phyloP scores from a whole-genome alignment of 148 eudicot species.

The Silene uniflora region DNA sequence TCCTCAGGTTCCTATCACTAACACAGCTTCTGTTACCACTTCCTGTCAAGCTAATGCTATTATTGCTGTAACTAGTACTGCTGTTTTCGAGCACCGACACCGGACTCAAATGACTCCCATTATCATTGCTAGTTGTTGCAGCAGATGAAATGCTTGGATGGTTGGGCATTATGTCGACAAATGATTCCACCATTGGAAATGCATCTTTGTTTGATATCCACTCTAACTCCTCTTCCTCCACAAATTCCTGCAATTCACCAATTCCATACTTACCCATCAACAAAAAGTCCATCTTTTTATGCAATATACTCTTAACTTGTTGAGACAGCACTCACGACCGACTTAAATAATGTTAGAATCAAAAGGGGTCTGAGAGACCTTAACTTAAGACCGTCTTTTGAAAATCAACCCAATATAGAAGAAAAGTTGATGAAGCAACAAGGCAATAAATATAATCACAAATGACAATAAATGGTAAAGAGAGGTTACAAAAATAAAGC shows the following conservation, averaged over 20 bases:
- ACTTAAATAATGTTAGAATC: too few species aligned
- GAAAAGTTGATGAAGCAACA: constrained; percentile 13
- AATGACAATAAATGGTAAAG: not conserved
- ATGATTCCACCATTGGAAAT: constrained; percentile 69
- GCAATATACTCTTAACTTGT: too few species aligned
- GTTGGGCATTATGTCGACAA: constrained; percentile 47
- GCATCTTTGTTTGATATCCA: constrained; percentile 90
- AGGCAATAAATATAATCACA: constrained; percentile 2
- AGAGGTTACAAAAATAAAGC: constrained; percentile 3
- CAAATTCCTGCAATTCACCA: constrained; percentile 42
- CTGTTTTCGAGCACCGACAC: constrained; percentile 65
- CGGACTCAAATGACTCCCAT: constrained; percentile 44
- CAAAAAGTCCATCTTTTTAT: constrained; percentile 17
- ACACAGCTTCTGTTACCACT: constrained; percentile 10
- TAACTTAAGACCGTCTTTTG: too few species aligned
- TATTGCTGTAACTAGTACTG: constrained; percentile 32
- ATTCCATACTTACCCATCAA: constrained; percentile 13
- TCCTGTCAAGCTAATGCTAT: constrained; percentile 20
- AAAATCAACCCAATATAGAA: not conserved
- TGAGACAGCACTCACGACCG: too few species aligned
- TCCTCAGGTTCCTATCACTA: constrained; percentile 20
- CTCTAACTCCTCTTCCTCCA: constrained; percentile 73
- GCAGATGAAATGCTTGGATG: constrained; percentile 28
- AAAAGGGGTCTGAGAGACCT: too few species aligned
- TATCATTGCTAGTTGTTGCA: constrained; percentile 15